phyloP scores from a whole-genome alignment of 768 basidiomycete genomes.

The Leucocoprinus leucothites region DNA sequence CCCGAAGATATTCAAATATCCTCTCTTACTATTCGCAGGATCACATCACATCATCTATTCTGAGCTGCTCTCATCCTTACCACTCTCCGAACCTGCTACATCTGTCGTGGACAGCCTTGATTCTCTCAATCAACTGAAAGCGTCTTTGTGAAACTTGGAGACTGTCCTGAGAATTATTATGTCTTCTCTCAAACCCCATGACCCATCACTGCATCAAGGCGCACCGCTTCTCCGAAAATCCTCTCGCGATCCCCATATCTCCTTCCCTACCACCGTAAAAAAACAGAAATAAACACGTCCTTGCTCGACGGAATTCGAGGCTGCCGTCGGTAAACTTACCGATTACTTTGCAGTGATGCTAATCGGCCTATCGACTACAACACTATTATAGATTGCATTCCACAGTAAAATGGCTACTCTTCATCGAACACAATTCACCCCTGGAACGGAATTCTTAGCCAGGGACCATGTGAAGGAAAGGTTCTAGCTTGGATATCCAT shows the following conservation, averaged over 20 bases:
- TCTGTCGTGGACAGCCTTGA: background rate
- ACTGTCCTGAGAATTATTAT: background rate
- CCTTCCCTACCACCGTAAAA: too few species aligned
- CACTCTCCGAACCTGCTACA: background rate
- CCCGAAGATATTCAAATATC: background rate
- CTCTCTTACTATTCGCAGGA: background rate
- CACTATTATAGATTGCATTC: too few species aligned
- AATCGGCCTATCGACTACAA: slow-evolving; percentile 20
- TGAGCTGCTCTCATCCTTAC: background rate
- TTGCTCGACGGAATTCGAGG: too few species aligned
- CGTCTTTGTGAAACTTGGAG: slow-evolving; percentile 1
- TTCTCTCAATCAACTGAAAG: background rate
- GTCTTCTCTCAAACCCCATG: background rate
- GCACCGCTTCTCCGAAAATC: background rate
- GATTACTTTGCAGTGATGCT: background rate
- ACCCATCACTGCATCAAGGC: background rate
- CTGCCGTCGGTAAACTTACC: too few species aligned
- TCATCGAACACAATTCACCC: too few species aligned
- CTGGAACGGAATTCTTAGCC: too few species aligned
- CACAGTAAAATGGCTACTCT: too few species aligned
- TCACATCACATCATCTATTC: background rate
- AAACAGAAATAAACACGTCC: too few species aligned
- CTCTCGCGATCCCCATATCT: background rate
- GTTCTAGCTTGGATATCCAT: too few species aligned
- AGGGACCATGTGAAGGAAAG: too few species aligned